Percentiles rank a stretch among this genome's conserved stretches.
These are phyloP conservation scores for Quercus rubra DNA, from an alignment of 306 rosid genomes.

Conservation along the genomic window DNA sequence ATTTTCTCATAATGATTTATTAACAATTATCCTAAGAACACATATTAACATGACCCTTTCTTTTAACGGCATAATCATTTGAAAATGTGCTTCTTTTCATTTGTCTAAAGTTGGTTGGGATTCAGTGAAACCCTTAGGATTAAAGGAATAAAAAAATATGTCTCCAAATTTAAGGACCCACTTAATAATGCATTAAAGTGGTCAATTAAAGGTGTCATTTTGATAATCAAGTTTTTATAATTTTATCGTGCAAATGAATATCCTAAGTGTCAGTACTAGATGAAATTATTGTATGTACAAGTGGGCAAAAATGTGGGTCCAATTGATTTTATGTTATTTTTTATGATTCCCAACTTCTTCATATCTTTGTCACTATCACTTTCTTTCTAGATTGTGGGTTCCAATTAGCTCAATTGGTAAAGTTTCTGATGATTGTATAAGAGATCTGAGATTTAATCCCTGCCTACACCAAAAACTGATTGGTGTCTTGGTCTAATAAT, in stretches of 20 bases:
- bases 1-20: accelerated
- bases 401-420: no score
- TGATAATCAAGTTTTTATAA: conserved; percentile 45
- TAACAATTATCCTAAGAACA: no score
- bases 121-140: conserved; percentile 51
- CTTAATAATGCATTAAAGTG: conserved; percentile 42
- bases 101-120: conserved; percentile 51
- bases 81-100: conserved; percentile 19
- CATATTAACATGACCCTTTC: background rate
- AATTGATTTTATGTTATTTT: conserved; percentile 25
- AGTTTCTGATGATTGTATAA: no score
- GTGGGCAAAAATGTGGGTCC: conserved; percentile 33
- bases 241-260: conserved; percentile 1
- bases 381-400: background rate
- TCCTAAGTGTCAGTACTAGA: conserved; percentile 7
- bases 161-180: conserved; percentile 31
- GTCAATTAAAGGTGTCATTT: conserved; percentile 33
- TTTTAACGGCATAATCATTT: conserved; percentile 38
- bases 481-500: no score
- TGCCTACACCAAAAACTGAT: no score
- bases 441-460: no score
- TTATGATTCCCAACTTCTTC: conserved; percentile 19
- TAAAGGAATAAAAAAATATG: conserved; percentile 53
- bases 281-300: conserved; percentile 33
- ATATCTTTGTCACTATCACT: conserved; percentile 12